Conservation (phyloP, 441 rosid species). For the Pelargonium cotyledonis region DNA sequence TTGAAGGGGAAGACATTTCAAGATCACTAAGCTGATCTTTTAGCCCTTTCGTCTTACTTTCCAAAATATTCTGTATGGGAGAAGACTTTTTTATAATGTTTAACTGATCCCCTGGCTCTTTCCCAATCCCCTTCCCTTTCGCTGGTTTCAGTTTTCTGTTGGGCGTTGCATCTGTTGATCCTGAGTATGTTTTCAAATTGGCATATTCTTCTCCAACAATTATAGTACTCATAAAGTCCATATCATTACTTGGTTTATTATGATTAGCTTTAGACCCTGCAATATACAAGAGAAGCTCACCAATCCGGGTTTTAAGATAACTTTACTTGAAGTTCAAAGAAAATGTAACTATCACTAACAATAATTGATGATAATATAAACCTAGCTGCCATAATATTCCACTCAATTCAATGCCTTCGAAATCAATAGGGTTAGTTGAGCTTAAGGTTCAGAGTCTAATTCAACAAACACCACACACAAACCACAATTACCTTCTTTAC, state of each 20-base stretch:
- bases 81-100: not conserved
- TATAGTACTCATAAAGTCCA: slow-evolving; percentile 1
- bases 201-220: slow-evolving; percentile 19
- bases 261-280: slow-evolving; percentile 2
- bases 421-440: no score
- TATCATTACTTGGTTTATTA: not conserved
- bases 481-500: slow-evolving; percentile 9
- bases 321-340: not conserved
- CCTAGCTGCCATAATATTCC: no score
- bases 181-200: slow-evolving; percentile 29
- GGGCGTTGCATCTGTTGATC: not conserved
- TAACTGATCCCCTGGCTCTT: not conserved
- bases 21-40: slow-evolving; percentile 23
- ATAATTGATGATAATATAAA: no score
- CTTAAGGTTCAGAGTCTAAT: no score
- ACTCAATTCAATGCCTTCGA: no score
- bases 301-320: not conserved
- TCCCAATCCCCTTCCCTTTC: not conserved
- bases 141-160: not conserved
- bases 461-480: no score
- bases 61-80: slow-evolving; percentile 21
- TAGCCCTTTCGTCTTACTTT: slow-evolving; percentile 23
- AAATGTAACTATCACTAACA: no score
- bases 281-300: not conserved
- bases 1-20: slow-evolving; percentile 30